Base-by-base conservation (phyloP, 148 eudicot species). In the Silene latifolia region DNA sequence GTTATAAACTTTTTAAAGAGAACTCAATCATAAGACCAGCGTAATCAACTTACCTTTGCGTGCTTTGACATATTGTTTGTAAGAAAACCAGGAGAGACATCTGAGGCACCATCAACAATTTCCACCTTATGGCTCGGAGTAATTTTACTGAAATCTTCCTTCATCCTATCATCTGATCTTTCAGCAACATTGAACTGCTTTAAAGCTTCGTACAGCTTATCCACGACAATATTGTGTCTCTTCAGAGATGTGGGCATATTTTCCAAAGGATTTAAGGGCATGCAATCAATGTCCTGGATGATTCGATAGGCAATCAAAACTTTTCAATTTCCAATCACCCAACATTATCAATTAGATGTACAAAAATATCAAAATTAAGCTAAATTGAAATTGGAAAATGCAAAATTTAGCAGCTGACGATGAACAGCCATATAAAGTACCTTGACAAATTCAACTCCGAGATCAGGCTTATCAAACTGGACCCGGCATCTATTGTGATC, bases 361-460 rank as follows among this genome's bases (percentile, higher is more conserved):
- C 35, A 54, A 58, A 24, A 51, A 1, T 19, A 35, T 23, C 12
- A 75, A 10, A 56, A 18, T 3, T 6, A 59, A 47, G 44, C 32
- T 39, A 42, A 7, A 14, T 8, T 67, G 39, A 23, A 78, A 53
- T 14, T 10, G 19, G 29, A 29, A 19, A 65, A 2, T 54, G 8
- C 18, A 58, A 3, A 46, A 8, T 11, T 19, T 46, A 59, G 25
- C 61, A 27, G 66, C 24, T 67, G 27, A 20, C 2, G 20, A 70
- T 15, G 63, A 79, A 53, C 17, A 62, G 63, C 44, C 77, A 46
- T 46, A 48, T 42, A 66, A 67, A 77, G 72, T 89, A 96, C 98
- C 98, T 81, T 84, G 66, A 92, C 97, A 84, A 96, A 92, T 89
- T 88, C 98, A 81, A 96, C 99, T 44, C 99, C 98, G n/a, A 90